phyloP scores from a whole-genome alignment of 345 rosid species.

The Abelmoschus esculentus region DNA sequence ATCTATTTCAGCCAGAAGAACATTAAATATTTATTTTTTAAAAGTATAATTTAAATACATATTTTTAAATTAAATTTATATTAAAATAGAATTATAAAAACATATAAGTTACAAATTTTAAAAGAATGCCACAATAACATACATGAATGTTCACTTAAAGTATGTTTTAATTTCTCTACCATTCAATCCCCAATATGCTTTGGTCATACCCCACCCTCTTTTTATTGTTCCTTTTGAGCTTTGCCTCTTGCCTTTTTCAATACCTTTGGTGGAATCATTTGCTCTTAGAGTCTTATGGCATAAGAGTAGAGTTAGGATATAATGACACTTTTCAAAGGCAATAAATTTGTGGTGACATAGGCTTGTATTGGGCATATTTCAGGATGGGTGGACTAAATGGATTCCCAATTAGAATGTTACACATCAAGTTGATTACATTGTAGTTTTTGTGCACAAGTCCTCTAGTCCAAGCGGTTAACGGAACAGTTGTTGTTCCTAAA shows the following conservation, averaged over 20 bases:
- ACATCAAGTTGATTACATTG: not conserved
- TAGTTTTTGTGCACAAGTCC: not conserved
- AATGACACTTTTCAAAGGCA: not conserved
- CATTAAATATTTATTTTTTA: no score
- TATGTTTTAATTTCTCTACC: no score
- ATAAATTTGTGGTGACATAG: constrained; percentile 12
- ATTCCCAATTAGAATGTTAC: constrained; percentile 7
- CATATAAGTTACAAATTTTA: no score
- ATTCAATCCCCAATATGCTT: constrained; percentile 12
- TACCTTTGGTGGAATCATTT: constrained; percentile 19
- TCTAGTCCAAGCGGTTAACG: no score
- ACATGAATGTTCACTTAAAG: no score
- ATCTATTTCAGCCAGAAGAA: no score
- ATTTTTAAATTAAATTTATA: no score
- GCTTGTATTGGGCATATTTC: constrained; percentile 11
- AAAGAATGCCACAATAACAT: no score
- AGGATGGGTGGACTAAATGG: constrained; percentile 10
- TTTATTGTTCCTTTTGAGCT: constrained; percentile 18
- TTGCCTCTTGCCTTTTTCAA: not conserved
- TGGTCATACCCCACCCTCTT: constrained; percentile 10
- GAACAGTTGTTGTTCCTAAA: no score
- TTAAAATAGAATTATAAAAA: no score
- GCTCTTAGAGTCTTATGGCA: constrained; percentile 9
- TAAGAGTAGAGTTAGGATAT: constrained; percentile 8
- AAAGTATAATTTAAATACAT: no score